phyloP scores from a whole-genome alignment of 768 basidiomycete genomes.

The Gymnopilus dilepis region DNA sequence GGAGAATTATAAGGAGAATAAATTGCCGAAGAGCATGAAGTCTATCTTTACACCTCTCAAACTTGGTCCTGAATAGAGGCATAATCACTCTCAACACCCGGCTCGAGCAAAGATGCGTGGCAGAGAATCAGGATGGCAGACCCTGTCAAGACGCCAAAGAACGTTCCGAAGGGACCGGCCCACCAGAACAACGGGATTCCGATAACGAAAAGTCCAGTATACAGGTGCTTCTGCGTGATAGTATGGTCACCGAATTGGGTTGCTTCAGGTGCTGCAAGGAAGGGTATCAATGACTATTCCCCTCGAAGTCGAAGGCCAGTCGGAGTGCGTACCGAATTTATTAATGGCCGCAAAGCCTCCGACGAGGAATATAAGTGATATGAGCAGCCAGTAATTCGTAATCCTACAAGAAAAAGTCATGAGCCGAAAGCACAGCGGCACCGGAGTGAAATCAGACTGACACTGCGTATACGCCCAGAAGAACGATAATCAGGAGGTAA shows the following conservation, averaged over 20 bases:
- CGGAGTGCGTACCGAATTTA: conserved; percentile 66
- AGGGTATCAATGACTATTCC: background rate
- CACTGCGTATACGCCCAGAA: conserved; percentile 88
- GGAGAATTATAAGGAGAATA: conserved; percentile 25
- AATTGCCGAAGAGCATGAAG: conserved; percentile 5
- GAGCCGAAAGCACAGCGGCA: conserved; percentile 1
- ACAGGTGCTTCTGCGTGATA: conserved; percentile 89
- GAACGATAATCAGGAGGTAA: conserved; percentile 79
- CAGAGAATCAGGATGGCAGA: conserved; percentile 83
- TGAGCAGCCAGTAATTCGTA: conserved; percentile 80
- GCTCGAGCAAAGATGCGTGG: conserved; percentile 90
- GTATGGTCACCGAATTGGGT: conserved; percentile 81
- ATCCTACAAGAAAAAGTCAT: conserved; percentile 50
- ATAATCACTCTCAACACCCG: conserved; percentile 95
- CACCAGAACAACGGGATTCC: conserved; percentile 88
- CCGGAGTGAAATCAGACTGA: conserved; percentile 38
- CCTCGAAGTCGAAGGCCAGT: background rate
- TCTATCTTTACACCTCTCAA: conserved; percentile 35
- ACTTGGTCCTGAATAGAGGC: conserved; percentile 75
- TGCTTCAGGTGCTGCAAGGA: conserved; percentile 73
- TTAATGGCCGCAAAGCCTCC: conserved; percentile 92
- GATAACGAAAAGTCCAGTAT: conserved; percentile 88
- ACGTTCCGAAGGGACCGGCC: conserved; percentile 75
- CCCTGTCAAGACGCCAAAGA: conserved; percentile 96
- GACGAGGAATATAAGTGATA: conserved; percentile 86